These are phyloP conservation scores for Chamaecyparis obtusa DNA, from an alignment of 75 land plant species.

Conservation along the genomic window DNA sequence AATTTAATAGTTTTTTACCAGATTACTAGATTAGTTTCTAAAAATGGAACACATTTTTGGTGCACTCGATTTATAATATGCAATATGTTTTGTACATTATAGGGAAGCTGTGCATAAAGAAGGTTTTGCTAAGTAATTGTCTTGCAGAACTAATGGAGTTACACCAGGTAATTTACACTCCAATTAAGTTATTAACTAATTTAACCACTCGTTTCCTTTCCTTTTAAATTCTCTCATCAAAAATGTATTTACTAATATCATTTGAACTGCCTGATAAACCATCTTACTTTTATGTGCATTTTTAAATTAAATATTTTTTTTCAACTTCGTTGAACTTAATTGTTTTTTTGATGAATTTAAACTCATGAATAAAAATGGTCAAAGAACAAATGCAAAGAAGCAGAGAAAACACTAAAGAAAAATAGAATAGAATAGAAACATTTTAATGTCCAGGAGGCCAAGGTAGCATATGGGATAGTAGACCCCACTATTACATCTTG, in stretches of 20 bases:
- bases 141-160: constrained; percentile 99
- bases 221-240: not conserved
- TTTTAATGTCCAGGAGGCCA: too few species aligned
- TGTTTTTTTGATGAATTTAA: too few species aligned
- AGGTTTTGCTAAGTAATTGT: constrained; percentile 91
- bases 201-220: not conserved
- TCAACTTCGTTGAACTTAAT: not conserved
- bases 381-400: too few species aligned
- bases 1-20: not conserved
- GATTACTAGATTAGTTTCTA: not conserved
- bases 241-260: not conserved
- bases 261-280: not conserved
- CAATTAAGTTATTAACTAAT: not conserved
- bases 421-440: too few species aligned
- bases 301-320: not conserved
- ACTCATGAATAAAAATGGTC: too few species aligned
- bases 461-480: too few species aligned
- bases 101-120: constrained; percentile 99
- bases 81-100: constrained; percentile 1
- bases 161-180: constrained; percentile 64
- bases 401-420: too few species aligned
- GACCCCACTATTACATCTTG: too few species aligned
- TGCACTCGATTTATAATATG: not conserved
- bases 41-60: not conserved
- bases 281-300: not conserved